These are phyloP conservation scores for Echinochloa phyllopogon DNA, from an alignment of 176 grass and related monocot species.

Conservation along the genomic window DNA sequence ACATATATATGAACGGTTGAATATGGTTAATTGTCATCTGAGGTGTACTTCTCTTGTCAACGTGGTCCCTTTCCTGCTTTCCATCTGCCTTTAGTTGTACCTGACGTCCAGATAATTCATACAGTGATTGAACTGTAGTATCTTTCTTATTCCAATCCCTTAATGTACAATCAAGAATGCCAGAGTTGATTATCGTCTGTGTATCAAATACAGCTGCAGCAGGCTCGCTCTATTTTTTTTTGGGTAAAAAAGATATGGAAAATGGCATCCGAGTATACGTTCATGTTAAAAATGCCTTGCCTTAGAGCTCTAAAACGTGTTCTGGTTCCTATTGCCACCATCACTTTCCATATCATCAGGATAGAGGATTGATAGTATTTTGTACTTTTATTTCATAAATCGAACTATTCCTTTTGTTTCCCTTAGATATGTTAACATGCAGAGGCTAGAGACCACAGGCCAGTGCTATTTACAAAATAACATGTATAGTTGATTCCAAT, in stretches of 20 bases:
- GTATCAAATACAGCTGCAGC: constrained; percentile 14
- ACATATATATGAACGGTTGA: not conserved
- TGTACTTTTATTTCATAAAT: constrained; percentile 5
- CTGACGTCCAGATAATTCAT: not conserved
- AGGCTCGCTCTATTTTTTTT: not conserved
- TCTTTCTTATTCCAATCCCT: not conserved
- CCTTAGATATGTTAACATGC: not conserved
- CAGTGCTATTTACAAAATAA: not conserved
- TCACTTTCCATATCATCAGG: not conserved
- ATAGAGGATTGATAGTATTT: not conserved
- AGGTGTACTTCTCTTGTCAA: not conserved
- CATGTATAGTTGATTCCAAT: not conserved
- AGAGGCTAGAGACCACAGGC: not conserved
- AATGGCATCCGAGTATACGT: not conserved
- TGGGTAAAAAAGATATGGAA: not conserved
- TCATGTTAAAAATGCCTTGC: not conserved
- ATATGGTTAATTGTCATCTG: constrained; percentile 1
- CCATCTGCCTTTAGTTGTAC: constrained; percentile 7
- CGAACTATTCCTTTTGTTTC: not conserved
- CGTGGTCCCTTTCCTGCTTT: constrained; percentile 33
- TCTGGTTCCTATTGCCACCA: constrained; percentile 2
- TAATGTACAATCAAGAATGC: not conserved
- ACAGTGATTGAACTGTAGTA: not conserved
- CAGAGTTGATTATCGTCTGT: not conserved
- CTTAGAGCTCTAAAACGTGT: not conserved